Evolutionary conservation across 2,329 filamentous ascomycete species (phyloP).

Genomic region (Fusarium hainanense): DNA sequence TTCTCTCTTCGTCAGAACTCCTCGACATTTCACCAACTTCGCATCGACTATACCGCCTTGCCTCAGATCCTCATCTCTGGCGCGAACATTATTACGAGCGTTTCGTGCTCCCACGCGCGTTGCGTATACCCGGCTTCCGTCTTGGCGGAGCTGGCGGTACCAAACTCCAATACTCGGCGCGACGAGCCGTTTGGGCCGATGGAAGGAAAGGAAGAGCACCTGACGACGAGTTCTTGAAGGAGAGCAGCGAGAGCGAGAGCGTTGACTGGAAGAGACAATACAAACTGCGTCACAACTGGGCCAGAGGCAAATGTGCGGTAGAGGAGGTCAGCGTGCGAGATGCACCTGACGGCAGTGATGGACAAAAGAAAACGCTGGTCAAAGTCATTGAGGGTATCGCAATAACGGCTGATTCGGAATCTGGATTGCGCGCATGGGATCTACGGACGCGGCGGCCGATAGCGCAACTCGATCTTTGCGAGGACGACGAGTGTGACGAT

Average conservation of each 20-base stretch:
- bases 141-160: slow-evolving; percentile 46
- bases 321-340: slow-evolving; percentile 75
- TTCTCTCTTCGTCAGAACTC: slow-evolving; percentile 76
- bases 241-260: slow-evolving; percentile 41
- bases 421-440: slow-evolving; percentile 83
- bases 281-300: slow-evolving; percentile 91
- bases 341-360: slow-evolving; percentile 48
- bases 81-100: slow-evolving; percentile 87
- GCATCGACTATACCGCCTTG: slow-evolving; percentile 76
- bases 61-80: slow-evolving; percentile 89
- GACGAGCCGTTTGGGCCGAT: slow-evolving; percentile 58
- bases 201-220: slow-evolving; percentile 56
- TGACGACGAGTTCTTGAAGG: slow-evolving; percentile 48
- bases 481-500: slow-evolving; percentile 34
- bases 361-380: slow-evolving; percentile 73
- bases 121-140: slow-evolving; percentile 76
- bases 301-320: slow-evolving; percentile 81
- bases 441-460: slow-evolving; percentile 72
- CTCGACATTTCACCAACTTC: slow-evolving; percentile 75
- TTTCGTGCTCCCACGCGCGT: slow-evolving; percentile 84
- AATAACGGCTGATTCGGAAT: slow-evolving; percentile 76
- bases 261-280: slow-evolving; percentile 91
- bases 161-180: slow-evolving; percentile 59
- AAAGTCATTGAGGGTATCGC: slow-evolving; percentile 82
- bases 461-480: slow-evolving; percentile 57